Conservation (phyloP, 2,329 filamentous ascomycete genomes). For the Decorospora gaudefroyi region DNA sequence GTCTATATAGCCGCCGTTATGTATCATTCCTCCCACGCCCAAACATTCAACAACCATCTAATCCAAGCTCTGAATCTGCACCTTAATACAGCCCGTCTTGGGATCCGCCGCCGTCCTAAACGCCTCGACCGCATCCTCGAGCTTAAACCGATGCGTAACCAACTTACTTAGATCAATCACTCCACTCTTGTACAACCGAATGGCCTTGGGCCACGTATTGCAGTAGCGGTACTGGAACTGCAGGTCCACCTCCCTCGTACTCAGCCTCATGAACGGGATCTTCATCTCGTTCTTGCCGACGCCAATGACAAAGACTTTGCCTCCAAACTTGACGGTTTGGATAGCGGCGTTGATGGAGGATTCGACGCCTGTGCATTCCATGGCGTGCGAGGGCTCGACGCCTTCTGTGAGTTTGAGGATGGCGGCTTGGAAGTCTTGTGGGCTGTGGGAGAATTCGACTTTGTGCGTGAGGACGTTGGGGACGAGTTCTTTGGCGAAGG, state of each 20-base stretch:
- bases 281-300: slow-evolving; percentile 95
- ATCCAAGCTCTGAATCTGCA: slow-evolving; percentile 77
- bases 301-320: slow-evolving; percentile 95
- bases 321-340: slow-evolving; percentile 90
- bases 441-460: slow-evolving; percentile 65
- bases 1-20: no score
- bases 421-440: slow-evolving; percentile 70
- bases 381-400: slow-evolving; percentile 76
- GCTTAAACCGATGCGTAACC: slow-evolving; percentile 80
- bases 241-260: slow-evolving; percentile 88
- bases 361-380: slow-evolving; percentile 96
- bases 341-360: slow-evolving; percentile 84
- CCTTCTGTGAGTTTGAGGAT: slow-evolving; percentile 71
- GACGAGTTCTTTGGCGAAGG: slow-evolving; percentile 82
- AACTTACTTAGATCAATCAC: slow-evolving; percentile 79
- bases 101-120: slow-evolving; percentile 88
- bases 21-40: no score
- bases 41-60: slow-evolving; percentile 16
- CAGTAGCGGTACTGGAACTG: slow-evolving; percentile 96
- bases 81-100: slow-evolving; percentile 95
- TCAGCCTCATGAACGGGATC: slow-evolving; percentile 92
- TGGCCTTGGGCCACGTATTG: slow-evolving; percentile 95
- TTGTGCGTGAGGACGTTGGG: slow-evolving; percentile 81
- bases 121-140: slow-evolving; percentile 86
- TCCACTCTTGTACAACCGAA: slow-evolving; percentile 81